Evolutionary conservation across 2,329 filamentous ascomycete species (phyloP), one percentile per base, ranked within the genome.

Genomic region (Pseudogymnoascus sp.): DNA sequence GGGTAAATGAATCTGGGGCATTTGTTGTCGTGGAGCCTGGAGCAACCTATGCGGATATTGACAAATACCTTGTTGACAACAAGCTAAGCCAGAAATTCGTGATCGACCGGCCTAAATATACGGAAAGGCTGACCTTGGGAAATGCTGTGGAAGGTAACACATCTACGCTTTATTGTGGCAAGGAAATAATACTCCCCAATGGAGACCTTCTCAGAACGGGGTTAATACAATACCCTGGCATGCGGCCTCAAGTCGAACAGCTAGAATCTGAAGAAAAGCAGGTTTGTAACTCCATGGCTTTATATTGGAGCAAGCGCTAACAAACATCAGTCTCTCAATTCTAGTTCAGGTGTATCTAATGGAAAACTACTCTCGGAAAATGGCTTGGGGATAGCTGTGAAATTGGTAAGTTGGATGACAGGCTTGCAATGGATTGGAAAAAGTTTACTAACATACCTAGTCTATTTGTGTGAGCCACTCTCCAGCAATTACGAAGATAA

Each of bases 1-100:
- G 82, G 38, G 77, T 85, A 12, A 78, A 82, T 67, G 75, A 74
- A 0, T 78, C 81, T 14, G 78, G 77, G 44, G 79, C 78, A 18
- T 82, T 76, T 62, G 79, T 76, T 44, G 71, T 85, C 0, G 76
- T 85, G 4, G 82, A 85, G 68, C 83, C 83, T 0, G 82, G 83
- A 0, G 82, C 85, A 0, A 80, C 81, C 0, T 84, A 79, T 67
- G 78, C 79, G 62, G 76, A 77, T 28, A 72, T 85, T 6, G 76
- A 84, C 65, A 75, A 83, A n/a, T 75, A 80, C 61, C 70, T 83
- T n/a, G 71, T 76, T 65, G 70, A 75, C 68, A 70, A 75, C 60
- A 74, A 75, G 21, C 68, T 81, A 4, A 69, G 73, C 11, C 65
- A 76, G 21, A 70, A 73, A 60, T 65, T 82, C 68, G 77, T 77